These are phyloP conservation scores for Phialophora macrospora DNA, from an alignment of 2,329 filamentous ascomycete genomes.

Conservation along the genomic window DNA sequence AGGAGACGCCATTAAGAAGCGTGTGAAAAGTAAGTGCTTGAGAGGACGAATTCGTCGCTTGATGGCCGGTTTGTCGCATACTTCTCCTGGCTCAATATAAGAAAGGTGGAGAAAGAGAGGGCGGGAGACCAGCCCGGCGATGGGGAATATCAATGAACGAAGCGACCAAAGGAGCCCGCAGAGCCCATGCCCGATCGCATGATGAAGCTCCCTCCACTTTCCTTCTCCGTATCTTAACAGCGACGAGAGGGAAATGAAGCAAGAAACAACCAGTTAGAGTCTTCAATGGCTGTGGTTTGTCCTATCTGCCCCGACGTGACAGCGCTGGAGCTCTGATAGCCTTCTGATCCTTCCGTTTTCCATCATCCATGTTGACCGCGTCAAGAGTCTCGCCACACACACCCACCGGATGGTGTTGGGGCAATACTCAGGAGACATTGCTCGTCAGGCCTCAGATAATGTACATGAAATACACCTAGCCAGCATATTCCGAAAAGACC, in stretches of 20 bases:
- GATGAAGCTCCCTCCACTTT: background rate
- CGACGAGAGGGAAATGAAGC: background rate
- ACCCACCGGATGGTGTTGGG: background rate
- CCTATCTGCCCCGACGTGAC: background rate
- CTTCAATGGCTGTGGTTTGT: background rate
- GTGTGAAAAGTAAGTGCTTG: background rate
- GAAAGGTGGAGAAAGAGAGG: background rate
- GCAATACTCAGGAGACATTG: constrained; percentile 4
- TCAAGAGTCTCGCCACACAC: background rate
- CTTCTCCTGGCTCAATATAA: background rate
- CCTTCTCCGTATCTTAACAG: background rate
- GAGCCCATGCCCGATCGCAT: background rate
- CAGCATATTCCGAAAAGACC: constrained; percentile 2
- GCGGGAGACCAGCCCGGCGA: background rate
- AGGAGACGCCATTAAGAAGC: background rate
- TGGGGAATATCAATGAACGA: background rate
- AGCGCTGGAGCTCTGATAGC: background rate
- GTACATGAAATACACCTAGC: constrained; percentile 17
- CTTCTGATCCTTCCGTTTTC: background rate
- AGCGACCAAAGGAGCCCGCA: background rate
- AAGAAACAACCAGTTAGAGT: background rate
- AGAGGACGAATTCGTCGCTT: background rate
- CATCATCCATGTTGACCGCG: background rate
- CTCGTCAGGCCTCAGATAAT: constrained; percentile 17
- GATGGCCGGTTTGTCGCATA: background rate